A percentile compares a stretch with the other conserved stretches of the same genome.
phyloP scores from a whole-genome alignment of 495 filamentous ascomycete genomes.

The Tuber magnatum region DNA sequence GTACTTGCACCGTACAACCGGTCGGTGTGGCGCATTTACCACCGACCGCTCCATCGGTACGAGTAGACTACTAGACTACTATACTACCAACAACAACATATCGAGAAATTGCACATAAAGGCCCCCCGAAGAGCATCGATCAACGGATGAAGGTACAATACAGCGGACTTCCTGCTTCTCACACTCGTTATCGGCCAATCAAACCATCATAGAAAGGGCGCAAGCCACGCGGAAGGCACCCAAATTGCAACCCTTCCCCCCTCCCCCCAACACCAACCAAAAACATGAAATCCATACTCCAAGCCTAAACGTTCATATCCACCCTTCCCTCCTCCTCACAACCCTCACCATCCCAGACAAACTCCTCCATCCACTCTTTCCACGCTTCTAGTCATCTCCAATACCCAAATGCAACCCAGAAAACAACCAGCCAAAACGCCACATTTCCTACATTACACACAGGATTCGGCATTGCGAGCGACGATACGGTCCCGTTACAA shows the following conservation, averaged over 20 bases:
- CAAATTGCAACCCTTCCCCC: background rate
- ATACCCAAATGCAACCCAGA: background rate
- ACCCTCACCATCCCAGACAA: background rate
- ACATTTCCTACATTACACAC: background rate
- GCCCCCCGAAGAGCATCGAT: background rate
- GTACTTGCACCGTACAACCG: too few relatives aligned
- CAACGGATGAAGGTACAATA: background rate
- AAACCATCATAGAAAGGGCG: background rate
- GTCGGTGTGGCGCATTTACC: too few relatives aligned
- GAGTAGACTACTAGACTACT: too few relatives aligned
- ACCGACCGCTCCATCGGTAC: too few relatives aligned
- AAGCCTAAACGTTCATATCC: background rate
- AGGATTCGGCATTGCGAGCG: background rate
- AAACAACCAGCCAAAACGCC: background rate
- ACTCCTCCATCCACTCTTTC: constrained; percentile 1
- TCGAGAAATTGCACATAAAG: background rate
- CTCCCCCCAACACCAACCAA: background rate
- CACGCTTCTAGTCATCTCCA: background rate
- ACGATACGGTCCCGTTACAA: background rate
- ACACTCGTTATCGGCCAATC: background rate
- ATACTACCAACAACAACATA: background rate
- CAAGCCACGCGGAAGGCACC: background rate
- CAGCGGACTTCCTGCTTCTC: background rate
- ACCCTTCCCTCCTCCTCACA: background rate
- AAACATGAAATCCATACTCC: background rate